Evolutionary conservation across 495 filamentous ascomycete species (phyloP).

Genomic region (Penicillium soppii): DNA sequence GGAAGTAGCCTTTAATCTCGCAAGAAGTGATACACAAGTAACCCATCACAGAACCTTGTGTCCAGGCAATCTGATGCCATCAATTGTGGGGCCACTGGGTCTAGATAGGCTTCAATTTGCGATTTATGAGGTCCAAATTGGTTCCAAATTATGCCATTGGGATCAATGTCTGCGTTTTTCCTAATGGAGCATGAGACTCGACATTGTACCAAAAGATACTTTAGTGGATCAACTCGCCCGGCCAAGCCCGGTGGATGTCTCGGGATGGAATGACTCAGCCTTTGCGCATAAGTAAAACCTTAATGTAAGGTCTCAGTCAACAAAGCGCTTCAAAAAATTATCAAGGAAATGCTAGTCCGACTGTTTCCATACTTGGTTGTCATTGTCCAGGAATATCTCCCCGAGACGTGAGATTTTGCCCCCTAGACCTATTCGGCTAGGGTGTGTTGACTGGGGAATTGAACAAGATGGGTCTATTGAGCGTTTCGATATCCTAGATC

Average conservation of each 20-base stretch:
- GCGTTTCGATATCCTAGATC: conserved; percentile 20
- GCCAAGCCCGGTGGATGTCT: conserved; percentile 5
- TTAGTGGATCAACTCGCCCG: not conserved
- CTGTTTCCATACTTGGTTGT: not conserved
- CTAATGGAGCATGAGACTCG: not conserved
- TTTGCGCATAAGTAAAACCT: conserved; percentile 3
- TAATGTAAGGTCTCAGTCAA: not conserved
- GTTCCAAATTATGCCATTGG: not conserved
- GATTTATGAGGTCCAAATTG: not conserved
- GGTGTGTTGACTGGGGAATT: not conserved
- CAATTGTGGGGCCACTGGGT: conserved; percentile 5
- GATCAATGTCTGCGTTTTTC: not conserved
- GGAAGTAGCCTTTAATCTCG: conserved; percentile 21
- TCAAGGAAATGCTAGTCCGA: not conserved
- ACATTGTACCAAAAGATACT: not conserved
- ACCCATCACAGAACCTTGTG: conserved; percentile 23
- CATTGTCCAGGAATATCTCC: not conserved
- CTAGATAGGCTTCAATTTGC: conserved; percentile 3
- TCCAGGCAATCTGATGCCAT: conserved; percentile 3
- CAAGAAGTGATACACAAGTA: conserved; percentile 22
- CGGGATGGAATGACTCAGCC: conserved; percentile 4
- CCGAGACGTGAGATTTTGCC: not conserved
- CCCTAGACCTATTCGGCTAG: conserved; percentile 3
- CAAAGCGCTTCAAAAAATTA: not conserved
- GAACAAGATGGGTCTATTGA: conserved; percentile 8